Conservation (phyloP, 306 rosid genomes). For the Pterocarpus santalinus region DNA sequence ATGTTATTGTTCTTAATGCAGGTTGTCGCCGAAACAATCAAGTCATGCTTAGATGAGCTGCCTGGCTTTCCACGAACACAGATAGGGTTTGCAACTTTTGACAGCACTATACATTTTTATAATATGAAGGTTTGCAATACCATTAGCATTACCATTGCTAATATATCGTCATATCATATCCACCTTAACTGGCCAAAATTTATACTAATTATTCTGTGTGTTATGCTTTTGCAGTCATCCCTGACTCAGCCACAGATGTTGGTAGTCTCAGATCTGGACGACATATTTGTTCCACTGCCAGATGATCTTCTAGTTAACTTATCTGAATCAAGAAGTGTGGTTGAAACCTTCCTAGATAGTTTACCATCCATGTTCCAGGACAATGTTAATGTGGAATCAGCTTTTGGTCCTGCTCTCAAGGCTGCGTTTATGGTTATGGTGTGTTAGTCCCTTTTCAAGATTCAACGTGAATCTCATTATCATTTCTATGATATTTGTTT, state of each 20-base stretch:
- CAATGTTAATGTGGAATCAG: conserved; percentile 91
- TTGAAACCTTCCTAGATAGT: conserved; percentile 92
- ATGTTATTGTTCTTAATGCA: conserved; percentile 51
- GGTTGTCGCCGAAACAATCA: conserved; percentile 94
- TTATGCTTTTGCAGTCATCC: conserved; percentile 76
- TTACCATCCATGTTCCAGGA: conserved; percentile 96
- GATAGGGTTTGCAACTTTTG: conserved; percentile 98
- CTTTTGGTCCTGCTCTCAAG: conserved; percentile 97
- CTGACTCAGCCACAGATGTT: conserved; percentile 98
- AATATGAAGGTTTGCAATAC: conserved; percentile 82
- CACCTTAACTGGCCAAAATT: conserved; percentile 14
- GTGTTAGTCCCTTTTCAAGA: conserved; percentile 38
- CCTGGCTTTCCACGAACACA: conserved; percentile 98
- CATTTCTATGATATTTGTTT: conserved; percentile 19
- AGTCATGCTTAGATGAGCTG: conserved; percentile 92
- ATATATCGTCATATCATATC: conserved; percentile 12
- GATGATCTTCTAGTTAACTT: conserved; percentile 98
- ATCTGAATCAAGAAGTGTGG: conserved; percentile 97
- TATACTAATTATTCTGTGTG: conserved; percentile 47
- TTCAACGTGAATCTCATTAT: conserved; percentile 29
- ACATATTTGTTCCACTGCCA: conserved; percentile 95
- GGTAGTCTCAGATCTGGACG: conserved; percentile 99
- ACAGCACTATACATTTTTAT: conserved; percentile 96
- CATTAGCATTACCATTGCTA: conserved; percentile 38
- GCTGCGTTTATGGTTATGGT: conserved; percentile 97